A percentile compares a stretch with the other conserved stretches of the same genome.
phyloP scores from a whole-genome alignment of 352 stramenopile species.

The Phytophthora melonis region DNA sequence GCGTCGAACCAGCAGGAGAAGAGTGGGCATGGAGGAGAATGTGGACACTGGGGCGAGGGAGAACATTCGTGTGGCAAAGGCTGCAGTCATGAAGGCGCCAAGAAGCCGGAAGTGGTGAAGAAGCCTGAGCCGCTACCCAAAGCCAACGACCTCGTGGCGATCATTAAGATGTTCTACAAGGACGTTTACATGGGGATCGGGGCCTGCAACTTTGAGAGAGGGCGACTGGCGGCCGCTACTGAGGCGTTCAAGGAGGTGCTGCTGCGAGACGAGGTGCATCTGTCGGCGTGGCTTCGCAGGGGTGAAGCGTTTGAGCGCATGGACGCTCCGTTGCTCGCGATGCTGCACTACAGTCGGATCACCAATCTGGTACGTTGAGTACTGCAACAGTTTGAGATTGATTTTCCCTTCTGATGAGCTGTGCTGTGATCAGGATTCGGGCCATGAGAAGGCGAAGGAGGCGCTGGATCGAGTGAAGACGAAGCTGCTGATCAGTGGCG shows the following conservation, averaged over 20 bases:
- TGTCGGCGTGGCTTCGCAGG: slow-evolving; percentile 61
- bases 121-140: slow-evolving; percentile 41
- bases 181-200: slow-evolving; percentile 71
- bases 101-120: slow-evolving; percentile 14
- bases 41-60: slow-evolving; percentile 14
- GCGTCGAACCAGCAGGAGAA: slow-evolving; percentile 10
- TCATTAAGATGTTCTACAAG: slow-evolving; percentile 77
- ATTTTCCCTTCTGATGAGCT: slow-evolving; percentile 1
- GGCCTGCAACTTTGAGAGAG: slow-evolving; percentile 42
- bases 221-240: slow-evolving; percentile 46
- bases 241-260: slow-evolving; percentile 81
- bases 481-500: slow-evolving; percentile 34
- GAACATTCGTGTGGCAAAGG: slow-evolving; percentile 21
- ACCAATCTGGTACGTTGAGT: slow-evolving; percentile 43
- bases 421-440: slow-evolving; percentile 33
- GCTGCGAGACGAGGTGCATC: slow-evolving; percentile 55
- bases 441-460: slow-evolving; percentile 39
- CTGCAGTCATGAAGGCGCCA: slow-evolving; percentile 23
- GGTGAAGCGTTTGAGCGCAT: slow-evolving; percentile 68
- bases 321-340: slow-evolving; percentile 63
- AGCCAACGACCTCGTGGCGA: slow-evolving; percentile 55
- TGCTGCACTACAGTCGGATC: slow-evolving; percentile 77
- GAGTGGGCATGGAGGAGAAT: slow-evolving; percentile 2
- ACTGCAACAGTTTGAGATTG: not conserved
- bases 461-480: slow-evolving; percentile 45